Conservation (phyloP, 129 eudicot genomes). For the Saposhnikovia divaricata region DNA sequence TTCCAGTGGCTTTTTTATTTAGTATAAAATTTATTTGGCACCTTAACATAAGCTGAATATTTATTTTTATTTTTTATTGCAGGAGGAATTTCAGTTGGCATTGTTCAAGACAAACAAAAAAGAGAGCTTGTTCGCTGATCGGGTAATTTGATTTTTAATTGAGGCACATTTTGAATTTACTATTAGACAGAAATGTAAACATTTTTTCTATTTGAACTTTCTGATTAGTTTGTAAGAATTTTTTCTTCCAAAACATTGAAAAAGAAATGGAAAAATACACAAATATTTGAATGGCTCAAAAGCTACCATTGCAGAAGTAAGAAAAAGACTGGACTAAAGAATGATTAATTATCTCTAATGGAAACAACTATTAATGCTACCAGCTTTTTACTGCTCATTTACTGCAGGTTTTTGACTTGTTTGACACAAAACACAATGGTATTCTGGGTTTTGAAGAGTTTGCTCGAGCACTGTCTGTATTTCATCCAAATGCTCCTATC, state of each 20-base stretch:
- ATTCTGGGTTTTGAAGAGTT: constrained; percentile 82
- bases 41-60: neutral
- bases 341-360: neutral
- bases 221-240: neutral
- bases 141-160: constrained; percentile 33
- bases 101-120: constrained; percentile 70
- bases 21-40: neutral
- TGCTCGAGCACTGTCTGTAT: constrained; percentile 86
- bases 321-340: neutral
- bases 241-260: neutral
- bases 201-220: neutral
- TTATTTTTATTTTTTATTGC: neutral
- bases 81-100: constrained; percentile 91
- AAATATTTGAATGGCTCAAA: neutral
- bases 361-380: neutral
- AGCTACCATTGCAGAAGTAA: neutral
- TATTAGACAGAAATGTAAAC: neutral
- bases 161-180: neutral
- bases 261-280: neutral
- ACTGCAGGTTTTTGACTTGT: constrained; percentile 78
- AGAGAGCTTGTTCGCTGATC: constrained; percentile 74
- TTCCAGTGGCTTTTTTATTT: neutral
- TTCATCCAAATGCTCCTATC: constrained; percentile 76
- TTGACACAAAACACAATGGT: constrained; percentile 85
- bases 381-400: neutral